Evolutionary conservation across 306 rosid genomes (phyloP).

Genomic region (Erythrophleum fordii): DNA sequence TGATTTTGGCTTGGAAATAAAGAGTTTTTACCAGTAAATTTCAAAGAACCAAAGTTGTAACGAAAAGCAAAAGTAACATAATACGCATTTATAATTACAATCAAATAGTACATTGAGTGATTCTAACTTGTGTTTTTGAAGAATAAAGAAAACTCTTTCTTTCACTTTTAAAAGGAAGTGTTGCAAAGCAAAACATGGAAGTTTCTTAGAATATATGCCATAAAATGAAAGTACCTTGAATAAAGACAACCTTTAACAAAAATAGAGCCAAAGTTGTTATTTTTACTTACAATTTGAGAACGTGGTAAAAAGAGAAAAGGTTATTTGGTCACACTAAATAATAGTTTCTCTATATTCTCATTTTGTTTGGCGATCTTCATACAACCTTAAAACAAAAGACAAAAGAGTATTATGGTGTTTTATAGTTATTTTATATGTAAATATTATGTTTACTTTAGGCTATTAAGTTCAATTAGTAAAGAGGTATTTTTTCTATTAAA

Average conservation of each 20-base stretch:
- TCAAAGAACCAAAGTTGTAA: constrained; percentile 26
- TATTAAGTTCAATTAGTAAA: too few relatives aligned
- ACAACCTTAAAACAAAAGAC: too few relatives aligned
- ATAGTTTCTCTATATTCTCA: too few relatives aligned
- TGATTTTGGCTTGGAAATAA: constrained; percentile 27
- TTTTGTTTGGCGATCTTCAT: too few relatives aligned
- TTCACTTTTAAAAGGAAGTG: constrained; percentile 34
- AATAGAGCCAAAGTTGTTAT: constrained; percentile 23
- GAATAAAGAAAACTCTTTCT: constrained; percentile 13
- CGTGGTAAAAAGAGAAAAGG: too few relatives aligned
- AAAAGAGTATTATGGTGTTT: background rate
- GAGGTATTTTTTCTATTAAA: too few relatives aligned
- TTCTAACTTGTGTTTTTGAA: too few relatives aligned
- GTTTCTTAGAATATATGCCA: constrained; percentile 15
- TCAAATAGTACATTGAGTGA: background rate
- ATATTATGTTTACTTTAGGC: too few relatives aligned
- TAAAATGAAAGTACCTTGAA: constrained; percentile 22
- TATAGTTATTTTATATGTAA: too few relatives aligned
- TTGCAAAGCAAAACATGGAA: constrained; percentile 15
- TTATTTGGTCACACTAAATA: too few relatives aligned
- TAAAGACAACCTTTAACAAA: background rate
- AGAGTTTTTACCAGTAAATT: constrained; percentile 44
- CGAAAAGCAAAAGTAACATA: constrained; percentile 40
- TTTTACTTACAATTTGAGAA: too few relatives aligned
- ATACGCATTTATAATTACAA: constrained; percentile 6